Evolutionary conservation across 768 basidiomycete genomes (phyloP), one percentile per base, ranked within the genome.

Genomic region (Lentinula lateritia): DNA sequence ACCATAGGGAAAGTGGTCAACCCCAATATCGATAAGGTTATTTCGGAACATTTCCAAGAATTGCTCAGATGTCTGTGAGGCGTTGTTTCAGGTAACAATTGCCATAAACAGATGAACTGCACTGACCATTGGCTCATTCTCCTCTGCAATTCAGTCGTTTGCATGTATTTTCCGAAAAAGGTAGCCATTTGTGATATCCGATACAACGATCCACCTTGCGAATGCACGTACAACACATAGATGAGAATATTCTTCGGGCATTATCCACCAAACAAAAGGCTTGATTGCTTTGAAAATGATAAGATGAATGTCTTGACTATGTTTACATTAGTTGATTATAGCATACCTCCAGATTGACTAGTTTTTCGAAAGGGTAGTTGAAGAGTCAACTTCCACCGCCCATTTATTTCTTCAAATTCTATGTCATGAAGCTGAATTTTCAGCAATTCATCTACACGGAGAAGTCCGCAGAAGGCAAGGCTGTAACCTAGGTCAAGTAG

Each of bases 151-250:
- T 15, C 60, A 54, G 50, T 67, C 63, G 8, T 50, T 55, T 28
- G 50, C 52, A 7, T 32, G 52, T 4, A 67, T 54, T 15, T 56
- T 59, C 3, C 54, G 58, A 42, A 67, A 67, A 5, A 66, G 16
- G 32, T 59, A 64, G 3, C 68, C 66, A 10, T 43, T 6, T 8
- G 10, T 54, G 5, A 67, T 43, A 5, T 23, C 32, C 0, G 63
- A 58, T 20, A 32, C 32, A 0, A 10, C 0, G n/a, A 67, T 39
- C 68, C 68, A 68, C 5, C 39, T 57, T n/a, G 61, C 52, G 13
- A 62, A 54, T 34, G 67, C 67, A 2, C 61, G 50, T 2, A 65
- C 65, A 8, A 61, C 55, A 46, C 68, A 69, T 4, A 69, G 39
- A 48, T 68, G 62, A 5, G 35, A 53, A 41, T 66, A 43, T 2